Percentiles rank a stretch among this genome's conserved stretches.
phyloP scores from a whole-genome alignment of 2,329 filamentous ascomycete species.

The Setomelanomma holmii region DNA sequence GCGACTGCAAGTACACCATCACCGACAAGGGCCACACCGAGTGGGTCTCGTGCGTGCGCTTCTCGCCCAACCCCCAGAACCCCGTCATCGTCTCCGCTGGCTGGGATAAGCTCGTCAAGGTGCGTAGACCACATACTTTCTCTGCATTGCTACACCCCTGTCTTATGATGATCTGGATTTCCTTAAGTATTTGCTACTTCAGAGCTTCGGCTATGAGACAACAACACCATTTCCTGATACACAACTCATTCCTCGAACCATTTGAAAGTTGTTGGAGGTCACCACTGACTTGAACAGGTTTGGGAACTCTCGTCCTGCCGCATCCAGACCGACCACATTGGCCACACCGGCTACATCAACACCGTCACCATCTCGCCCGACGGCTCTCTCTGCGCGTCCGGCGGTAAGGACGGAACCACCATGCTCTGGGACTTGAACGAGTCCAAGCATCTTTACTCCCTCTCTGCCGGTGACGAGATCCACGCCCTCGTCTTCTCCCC shows the following conservation, averaged over 20 bases:
- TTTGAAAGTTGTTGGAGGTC: not conserved
- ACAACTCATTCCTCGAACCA: conserved; percentile 1
- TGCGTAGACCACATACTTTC: conserved; percentile 62
- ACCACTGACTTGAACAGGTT: conserved; percentile 68
- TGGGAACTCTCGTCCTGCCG: conserved; percentile 99
- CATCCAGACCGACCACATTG: conserved; percentile 99
- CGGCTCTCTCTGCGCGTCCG: conserved; percentile 97
- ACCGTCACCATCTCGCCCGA: conserved; percentile 99
- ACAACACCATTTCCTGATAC: conserved; percentile 87
- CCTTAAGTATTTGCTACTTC: conserved; percentile 99
- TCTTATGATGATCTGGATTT: conserved; percentile 86
- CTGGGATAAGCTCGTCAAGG: conserved; percentile 99
- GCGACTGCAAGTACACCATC: conserved; percentile 99
- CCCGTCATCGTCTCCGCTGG: conserved; percentile 98
- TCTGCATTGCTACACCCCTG: not conserved
- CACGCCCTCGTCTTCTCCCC: conserved; percentile 99
- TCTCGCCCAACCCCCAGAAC: conserved; percentile 99
- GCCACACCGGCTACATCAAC: conserved; percentile 99
- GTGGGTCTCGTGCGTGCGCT: conserved; percentile 99
- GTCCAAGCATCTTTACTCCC: conserved; percentile 99
- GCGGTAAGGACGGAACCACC: conserved; percentile 99
- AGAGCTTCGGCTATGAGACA: conserved; percentile 99
- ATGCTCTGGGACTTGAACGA: conserved; percentile 99
- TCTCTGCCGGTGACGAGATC: conserved; percentile 99
- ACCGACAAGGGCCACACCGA: conserved; percentile 99